phyloP scores from a whole-genome alignment of 148 eudicot genomes.

The Nepenthes mirabilis region DNA sequence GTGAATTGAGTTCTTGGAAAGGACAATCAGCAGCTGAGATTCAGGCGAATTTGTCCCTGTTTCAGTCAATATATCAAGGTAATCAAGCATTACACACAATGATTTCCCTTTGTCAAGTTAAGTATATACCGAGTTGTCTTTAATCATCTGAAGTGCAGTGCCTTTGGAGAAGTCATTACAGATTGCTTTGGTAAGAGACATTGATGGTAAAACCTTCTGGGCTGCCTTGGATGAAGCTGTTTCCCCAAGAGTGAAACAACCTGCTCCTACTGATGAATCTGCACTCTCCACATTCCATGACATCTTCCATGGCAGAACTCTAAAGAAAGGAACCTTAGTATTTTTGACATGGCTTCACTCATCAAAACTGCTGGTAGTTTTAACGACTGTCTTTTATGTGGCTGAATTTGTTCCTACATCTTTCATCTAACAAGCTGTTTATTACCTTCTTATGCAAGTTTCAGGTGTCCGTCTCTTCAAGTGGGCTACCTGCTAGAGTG shows the following conservation, averaged over 20 bases:
- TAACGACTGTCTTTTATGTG: not conserved
- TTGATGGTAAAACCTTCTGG: constrained; percentile 96
- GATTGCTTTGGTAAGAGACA: constrained; percentile 77
- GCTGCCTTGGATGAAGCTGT: constrained; percentile 87
- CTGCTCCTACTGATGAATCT: constrained; percentile 42
- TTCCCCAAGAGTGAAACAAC: constrained; percentile 56
- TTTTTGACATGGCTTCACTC: constrained; percentile 79
- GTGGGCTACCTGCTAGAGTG: constrained; percentile 37
- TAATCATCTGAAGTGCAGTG: constrained; percentile 38
- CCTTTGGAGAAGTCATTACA: constrained; percentile 70
- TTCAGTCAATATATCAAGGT: constrained; percentile 59
- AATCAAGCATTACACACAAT: constrained; percentile 7
- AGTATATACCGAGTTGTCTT: not conserved
- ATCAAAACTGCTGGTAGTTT: constrained; percentile 63
- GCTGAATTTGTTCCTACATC: not conserved
- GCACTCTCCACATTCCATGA: constrained; percentile 60
- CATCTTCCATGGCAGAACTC: constrained; percentile 56
- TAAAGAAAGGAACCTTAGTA: constrained; percentile 72
- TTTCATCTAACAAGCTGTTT: not conserved
- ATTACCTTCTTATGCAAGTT: not conserved
- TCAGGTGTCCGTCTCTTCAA: constrained; percentile 55
- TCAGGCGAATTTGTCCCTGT: constrained; percentile 34
- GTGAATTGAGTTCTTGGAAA: constrained; percentile 39
- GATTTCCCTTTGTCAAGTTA: not conserved
- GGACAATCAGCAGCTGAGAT: constrained; percentile 43